Conservation (phyloP, 1,139 yeast genomes). For the Kodamaea alishanica region DNA sequence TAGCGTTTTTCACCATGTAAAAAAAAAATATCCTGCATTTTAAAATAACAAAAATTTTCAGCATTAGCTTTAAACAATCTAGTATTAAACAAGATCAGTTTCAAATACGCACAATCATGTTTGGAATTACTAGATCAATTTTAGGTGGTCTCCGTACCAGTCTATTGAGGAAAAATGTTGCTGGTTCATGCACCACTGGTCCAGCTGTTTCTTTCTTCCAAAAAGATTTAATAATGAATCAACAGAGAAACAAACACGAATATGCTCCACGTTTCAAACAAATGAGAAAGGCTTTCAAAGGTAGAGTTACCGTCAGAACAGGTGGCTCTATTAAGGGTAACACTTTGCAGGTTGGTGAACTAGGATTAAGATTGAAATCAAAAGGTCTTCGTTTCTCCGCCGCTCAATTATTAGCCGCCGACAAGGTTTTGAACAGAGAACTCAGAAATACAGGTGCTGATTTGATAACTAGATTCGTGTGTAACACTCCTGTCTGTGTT, state of each 20-base stretch:
- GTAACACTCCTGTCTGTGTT: conserved; percentile 86
- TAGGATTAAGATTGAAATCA: conserved; percentile 81
- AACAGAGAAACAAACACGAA: conserved; percentile 67
- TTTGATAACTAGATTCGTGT: conserved; percentile 74
- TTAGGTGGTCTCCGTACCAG: conserved; percentile 4
- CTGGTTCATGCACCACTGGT: not conserved
- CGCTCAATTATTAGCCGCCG: conserved; percentile 87
- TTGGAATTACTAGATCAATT: conserved; percentile 9
- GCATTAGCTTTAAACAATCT: not conserved
- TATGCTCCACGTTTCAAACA: conserved; percentile 79
- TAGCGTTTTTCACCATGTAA: not conserved
- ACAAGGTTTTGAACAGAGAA: conserved; percentile 75
- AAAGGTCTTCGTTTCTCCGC: conserved; percentile 89
- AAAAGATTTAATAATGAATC: not conserved
- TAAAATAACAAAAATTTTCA: conserved; percentile 4
- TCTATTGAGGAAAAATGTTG: not conserved
- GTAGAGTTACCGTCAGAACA: conserved; percentile 88
- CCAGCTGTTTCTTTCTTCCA: not conserved
- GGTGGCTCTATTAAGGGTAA: conserved; percentile 95
- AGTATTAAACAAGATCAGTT: too few species aligned
- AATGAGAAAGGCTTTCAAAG: conserved; percentile 83
- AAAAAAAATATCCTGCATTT: not conserved
- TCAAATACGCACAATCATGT: conserved; percentile 4
- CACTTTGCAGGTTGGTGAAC: conserved; percentile 72
- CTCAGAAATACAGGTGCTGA: conserved; percentile 71